Percentiles rank a stretch among this genome's conserved stretches.
phyloP scores from a whole-genome alignment of 305 asterid species.

The Andrographis paniculata region DNA sequence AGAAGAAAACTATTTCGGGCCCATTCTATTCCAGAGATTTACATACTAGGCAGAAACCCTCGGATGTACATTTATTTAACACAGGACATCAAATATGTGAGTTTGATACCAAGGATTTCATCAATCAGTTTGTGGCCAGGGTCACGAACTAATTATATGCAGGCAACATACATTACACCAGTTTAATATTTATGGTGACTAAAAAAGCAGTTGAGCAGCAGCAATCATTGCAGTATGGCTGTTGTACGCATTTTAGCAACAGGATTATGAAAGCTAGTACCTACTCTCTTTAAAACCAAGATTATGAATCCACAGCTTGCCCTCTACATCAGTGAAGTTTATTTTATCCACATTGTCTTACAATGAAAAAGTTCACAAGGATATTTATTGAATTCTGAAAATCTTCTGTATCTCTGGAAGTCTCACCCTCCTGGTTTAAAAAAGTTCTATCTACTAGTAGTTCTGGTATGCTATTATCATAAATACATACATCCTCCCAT shows the following conservation, averaged over 20 bases:
- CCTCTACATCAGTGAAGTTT: not conserved
- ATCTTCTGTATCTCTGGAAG: too few species aligned
- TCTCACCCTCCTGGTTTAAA: too few species aligned
- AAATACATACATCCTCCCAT: too few species aligned
- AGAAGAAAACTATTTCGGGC: not conserved
- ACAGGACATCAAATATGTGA: not conserved
- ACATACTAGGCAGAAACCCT: conserved; percentile 6
- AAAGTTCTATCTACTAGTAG: too few species aligned
- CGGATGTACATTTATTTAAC: not conserved
- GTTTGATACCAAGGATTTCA: conserved; percentile 5
- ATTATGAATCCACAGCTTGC: not conserved
- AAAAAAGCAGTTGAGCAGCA: not conserved
- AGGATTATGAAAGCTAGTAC: too few species aligned
- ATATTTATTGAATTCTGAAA: not conserved
- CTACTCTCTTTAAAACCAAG: not conserved
- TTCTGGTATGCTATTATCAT: too few species aligned
- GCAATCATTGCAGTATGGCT: not conserved
- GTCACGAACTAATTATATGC: not conserved
- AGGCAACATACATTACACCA: not conserved
- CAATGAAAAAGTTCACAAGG: not conserved
- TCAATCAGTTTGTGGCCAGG: not conserved
- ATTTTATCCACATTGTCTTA: not conserved
- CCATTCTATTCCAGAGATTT: conserved; percentile 9
- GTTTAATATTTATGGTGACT: not conserved
- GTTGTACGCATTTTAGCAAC: too few species aligned